Evolutionary conservation across 2,329 filamentous ascomycete genomes (phyloP).

Genomic region (Sclerotiophoma versabilis): DNA sequence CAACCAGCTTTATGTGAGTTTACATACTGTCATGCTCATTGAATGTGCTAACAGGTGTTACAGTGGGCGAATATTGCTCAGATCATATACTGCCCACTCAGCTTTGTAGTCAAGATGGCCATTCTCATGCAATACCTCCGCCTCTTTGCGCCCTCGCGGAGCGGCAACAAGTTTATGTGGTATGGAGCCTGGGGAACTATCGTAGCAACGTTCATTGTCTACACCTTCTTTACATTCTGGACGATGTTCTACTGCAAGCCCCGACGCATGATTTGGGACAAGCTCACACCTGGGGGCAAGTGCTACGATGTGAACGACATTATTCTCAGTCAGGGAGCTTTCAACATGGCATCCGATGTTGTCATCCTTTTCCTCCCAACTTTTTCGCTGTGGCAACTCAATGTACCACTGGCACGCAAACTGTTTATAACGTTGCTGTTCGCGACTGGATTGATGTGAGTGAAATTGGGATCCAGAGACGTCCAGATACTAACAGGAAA

Average conservation of each 20-base stretch:
- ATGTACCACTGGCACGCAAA: slow-evolving; percentile 33
- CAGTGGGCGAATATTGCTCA: slow-evolving; percentile 37
- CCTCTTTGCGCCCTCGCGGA: slow-evolving; percentile 34
- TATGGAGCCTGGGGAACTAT: slow-evolving; percentile 34
- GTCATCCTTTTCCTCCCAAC: slow-evolving; percentile 36
- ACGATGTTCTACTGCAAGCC: slow-evolving; percentile 38
- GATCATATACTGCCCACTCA: slow-evolving; percentile 37
- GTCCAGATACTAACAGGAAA: slow-evolving; percentile 1
- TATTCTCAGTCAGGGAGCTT: slow-evolving; percentile 28
- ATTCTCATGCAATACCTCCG: slow-evolving; percentile 39
- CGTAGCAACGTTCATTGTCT: slow-evolving; percentile 29
- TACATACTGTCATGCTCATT: background rate
- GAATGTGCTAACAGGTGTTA: background rate
- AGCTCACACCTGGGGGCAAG: slow-evolving; percentile 26
- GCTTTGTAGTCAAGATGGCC: slow-evolving; percentile 38
- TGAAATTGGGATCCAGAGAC: background rate
- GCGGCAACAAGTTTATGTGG: slow-evolving; percentile 31
- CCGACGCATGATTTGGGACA: slow-evolving; percentile 36
- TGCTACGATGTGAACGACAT: slow-evolving; percentile 36
- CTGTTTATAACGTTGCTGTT: slow-evolving; percentile 35
- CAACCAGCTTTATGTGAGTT: slow-evolving; percentile 34
- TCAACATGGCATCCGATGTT: slow-evolving; percentile 39
- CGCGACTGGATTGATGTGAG: slow-evolving; percentile 37
- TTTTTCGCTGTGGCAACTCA: slow-evolving; percentile 30
- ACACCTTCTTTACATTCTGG: slow-evolving; percentile 35